A percentile compares a stretch with the other conserved stretches of the same genome.
Evolutionary conservation across 495 filamentous ascomycete genomes (phyloP).

Genomic region (Penicillium robsamsonii): DNA sequence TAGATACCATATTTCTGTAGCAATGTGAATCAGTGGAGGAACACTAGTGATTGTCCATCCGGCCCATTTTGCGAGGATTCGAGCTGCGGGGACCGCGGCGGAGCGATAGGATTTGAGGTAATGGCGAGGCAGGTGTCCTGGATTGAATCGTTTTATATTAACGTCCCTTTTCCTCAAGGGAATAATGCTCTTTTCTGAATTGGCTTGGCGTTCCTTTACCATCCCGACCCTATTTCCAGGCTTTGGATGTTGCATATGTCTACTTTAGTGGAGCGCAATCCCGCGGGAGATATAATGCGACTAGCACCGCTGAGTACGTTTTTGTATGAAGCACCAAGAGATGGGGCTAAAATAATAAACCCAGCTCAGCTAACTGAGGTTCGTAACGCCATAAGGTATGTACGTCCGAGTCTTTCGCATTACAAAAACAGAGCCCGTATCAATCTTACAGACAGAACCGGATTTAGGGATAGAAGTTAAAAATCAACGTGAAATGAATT

Average conservation of each 20-base stretch:
- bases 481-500: background rate
- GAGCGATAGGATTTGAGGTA: background rate
- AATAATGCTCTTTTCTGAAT: background rate
- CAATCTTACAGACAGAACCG: background rate
- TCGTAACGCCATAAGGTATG: background rate
- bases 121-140: background rate
- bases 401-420: background rate
- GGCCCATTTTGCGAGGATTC: background rate
- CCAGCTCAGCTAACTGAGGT: background rate
- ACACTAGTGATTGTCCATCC: background rate
- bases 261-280: background rate
- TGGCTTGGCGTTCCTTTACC: background rate
- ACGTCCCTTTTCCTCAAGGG: background rate
- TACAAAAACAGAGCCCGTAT: background rate
- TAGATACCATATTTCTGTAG: slow-evolving; percentile 28
- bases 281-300: background rate
- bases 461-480: background rate
- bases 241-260: background rate
- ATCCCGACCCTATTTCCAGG: background rate
- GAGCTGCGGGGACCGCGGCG: background rate
- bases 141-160: background rate
- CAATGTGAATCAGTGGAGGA: slow-evolving; percentile 17
- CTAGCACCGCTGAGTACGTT: background rate
- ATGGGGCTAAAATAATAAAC: background rate
- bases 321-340: background rate